Evolutionary conservation across 2,329 filamentous ascomycete genomes (phyloP), one percentile per base, ranked within the genome.

Genomic region (Phialophora chinensis): DNA sequence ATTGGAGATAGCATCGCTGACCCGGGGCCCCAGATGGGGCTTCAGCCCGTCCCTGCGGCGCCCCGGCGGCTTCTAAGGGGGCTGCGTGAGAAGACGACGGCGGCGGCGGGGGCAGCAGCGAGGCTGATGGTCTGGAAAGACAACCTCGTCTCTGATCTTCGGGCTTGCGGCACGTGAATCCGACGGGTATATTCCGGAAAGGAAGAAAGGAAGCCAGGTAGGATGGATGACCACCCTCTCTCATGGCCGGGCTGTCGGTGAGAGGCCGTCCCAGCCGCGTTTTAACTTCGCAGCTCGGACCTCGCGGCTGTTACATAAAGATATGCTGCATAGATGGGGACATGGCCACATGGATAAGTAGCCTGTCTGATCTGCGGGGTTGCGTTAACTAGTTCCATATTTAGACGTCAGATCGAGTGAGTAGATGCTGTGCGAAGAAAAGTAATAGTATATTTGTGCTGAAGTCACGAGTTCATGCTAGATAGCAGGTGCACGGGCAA

Each of bases 161-260:
- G 38, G 4, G 38, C 17, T n/a, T 42, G 38, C 17, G 14, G 14
- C 14, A 44, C 38, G 14, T 6, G 38, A n/a, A 44, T 44, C 38
- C 38, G 38, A 44, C 38, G 38, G 38, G 38, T 44, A 44, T 44
- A 44, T 44, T 44, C 38, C 38, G 38, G 38, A n/a, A 44, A 44
- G 1, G 7, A n/a, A 8, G 38, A n/a, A 44, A n/a, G 0, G 17
- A n/a, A 8, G 38, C 17, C 20, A 17, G 38, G 17, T n/a, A 44
- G 38, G 33, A 44, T n/a, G 38, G 38, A 7, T n/a, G 38, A 8
- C 38, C 38, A 17, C 33, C 33, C 10, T 12, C 17, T 5, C 12
- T 42, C 38, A n/a, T n/a, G 17, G 38, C 17, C 17, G 38, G 38
- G 17, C 6, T 8, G 17, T 44, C 6, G 5, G 5, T n/a, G 38